A percentile compares a stretch with the other conserved stretches of the same genome.
Conservation (phyloP, 176 grass and related monocot species). For the Aegilops longissima region DNA sequence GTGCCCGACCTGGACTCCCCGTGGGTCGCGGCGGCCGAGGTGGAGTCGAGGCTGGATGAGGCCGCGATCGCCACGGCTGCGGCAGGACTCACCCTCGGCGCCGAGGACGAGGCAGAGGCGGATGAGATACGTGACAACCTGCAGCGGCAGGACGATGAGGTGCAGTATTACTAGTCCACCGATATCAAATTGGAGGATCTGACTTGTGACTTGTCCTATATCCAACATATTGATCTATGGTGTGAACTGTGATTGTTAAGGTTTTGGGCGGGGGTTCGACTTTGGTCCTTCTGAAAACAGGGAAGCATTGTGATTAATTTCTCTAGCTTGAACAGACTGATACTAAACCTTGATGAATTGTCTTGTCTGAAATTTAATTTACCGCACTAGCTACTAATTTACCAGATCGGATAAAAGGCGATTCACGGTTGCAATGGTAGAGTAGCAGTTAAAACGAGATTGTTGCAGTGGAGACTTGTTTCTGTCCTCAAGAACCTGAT, state of each 20-base stretch:
- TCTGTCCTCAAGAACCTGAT: no score
- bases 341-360: no score
- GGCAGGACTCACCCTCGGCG: neutral
- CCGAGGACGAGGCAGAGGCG: neutral
- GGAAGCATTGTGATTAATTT: no score
- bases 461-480: no score
- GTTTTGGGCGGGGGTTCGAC: no score
- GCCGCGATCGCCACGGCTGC: neutral
- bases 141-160: slow-evolving; percentile 38
- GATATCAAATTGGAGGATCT: neutral
- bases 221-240: neutral
- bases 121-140: slow-evolving; percentile 30
- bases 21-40: slow-evolving; percentile 29
- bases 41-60: slow-evolving; percentile 19
- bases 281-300: no score
- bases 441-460: no score
- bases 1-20: slow-evolving; percentile 32
- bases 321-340: no score
- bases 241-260: neutral
- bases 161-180: neutral
- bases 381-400: no score
- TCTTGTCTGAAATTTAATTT: no score
- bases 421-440: no score
- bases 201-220: neutral
- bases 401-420: no score